Percentiles rank a stretch among this genome's conserved stretches.
phyloP scores from a whole-genome alignment of 2,329 filamentous ascomycete species.

The Aspergillus hortae region DNA sequence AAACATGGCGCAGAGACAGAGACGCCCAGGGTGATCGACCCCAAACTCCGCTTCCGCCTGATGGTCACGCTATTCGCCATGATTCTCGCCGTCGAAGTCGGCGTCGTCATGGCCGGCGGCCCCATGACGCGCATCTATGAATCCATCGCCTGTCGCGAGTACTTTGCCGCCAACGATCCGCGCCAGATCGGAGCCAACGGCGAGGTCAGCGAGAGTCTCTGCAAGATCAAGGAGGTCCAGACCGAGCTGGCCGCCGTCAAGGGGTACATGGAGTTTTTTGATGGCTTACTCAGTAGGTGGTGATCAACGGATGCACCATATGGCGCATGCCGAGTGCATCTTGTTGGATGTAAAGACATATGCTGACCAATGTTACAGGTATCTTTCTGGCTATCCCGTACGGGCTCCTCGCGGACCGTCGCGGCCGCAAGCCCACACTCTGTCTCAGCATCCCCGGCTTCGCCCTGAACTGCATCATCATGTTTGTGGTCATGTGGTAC shows the following conservation, averaged over 20 bases:
- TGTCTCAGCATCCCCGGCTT: conserved; percentile 42
- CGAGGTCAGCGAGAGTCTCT: conserved; percentile 45
- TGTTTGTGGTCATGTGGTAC: conserved; percentile 34
- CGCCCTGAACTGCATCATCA: conserved; percentile 30
- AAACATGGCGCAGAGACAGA: conserved; percentile 8
- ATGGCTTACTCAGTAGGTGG: conserved; percentile 37
- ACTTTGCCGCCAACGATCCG: conserved; percentile 42
- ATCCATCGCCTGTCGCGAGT: conserved; percentile 46
- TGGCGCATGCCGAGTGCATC: too few relatives aligned
- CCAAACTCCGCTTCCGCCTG: conserved; percentile 33
- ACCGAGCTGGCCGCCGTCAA: conserved; percentile 49
- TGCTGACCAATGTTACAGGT: conserved; percentile 24
- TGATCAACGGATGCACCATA: too few relatives aligned
- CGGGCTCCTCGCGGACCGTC: conserved; percentile 47
- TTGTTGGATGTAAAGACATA: background rate
- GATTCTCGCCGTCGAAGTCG: conserved; percentile 43
- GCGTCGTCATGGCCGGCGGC: conserved; percentile 42
- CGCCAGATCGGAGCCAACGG: conserved; percentile 41
- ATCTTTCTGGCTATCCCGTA: conserved; percentile 49
- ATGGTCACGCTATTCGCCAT: conserved; percentile 42
- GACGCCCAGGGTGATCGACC: conserved; percentile 12
- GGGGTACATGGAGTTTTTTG: conserved; percentile 49
- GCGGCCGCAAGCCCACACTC: conserved; percentile 46
- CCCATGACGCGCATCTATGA: conserved; percentile 50
- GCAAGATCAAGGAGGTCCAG: conserved; percentile 49